Conservation (phyloP, 371 early-diverging fungal species). For the Apophysomyces trapeziformis region DNA sequence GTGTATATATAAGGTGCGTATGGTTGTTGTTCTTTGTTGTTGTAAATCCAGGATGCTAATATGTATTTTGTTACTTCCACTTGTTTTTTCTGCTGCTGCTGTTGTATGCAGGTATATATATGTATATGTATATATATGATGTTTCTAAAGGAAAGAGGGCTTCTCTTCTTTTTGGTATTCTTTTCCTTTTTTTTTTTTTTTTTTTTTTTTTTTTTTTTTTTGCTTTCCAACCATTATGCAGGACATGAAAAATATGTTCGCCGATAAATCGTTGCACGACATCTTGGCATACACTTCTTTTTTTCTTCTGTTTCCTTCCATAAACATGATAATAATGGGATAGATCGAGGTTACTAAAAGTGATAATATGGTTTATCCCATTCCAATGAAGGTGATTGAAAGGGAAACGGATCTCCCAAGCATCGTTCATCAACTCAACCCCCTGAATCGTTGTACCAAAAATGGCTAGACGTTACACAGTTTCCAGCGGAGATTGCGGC, state of each 20-base stretch:
- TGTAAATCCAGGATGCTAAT: too few relatives aligned
- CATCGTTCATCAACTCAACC: constrained; percentile 2
- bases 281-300: not conserved
- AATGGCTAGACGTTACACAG: constrained; percentile 10
- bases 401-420: constrained; percentile 4
- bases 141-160: too few relatives aligned
- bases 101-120: not conserved
- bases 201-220: constrained; percentile 9
- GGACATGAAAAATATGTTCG: constrained; percentile 4
- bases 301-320: too few relatives aligned
- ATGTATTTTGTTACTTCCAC: not conserved
- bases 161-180: not conserved
- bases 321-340: not conserved
- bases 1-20: too few relatives aligned
- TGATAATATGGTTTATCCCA: constrained; percentile 1
- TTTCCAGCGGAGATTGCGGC: constrained; percentile 11
- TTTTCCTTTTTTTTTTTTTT: not conserved
- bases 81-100: constrained; percentile 5
- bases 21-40: too few relatives aligned
- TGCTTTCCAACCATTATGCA: constrained; percentile 3
- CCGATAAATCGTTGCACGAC: constrained; percentile 8
- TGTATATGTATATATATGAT: too few relatives aligned
- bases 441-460: constrained; percentile 11
- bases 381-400: constrained; percentile 7
- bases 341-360: not conserved